Evolutionary conservation across 2,329 filamentous ascomycete species (phyloP), one percentile per base, ranked within the genome.

Genomic region (Didymella arachidicola): DNA sequence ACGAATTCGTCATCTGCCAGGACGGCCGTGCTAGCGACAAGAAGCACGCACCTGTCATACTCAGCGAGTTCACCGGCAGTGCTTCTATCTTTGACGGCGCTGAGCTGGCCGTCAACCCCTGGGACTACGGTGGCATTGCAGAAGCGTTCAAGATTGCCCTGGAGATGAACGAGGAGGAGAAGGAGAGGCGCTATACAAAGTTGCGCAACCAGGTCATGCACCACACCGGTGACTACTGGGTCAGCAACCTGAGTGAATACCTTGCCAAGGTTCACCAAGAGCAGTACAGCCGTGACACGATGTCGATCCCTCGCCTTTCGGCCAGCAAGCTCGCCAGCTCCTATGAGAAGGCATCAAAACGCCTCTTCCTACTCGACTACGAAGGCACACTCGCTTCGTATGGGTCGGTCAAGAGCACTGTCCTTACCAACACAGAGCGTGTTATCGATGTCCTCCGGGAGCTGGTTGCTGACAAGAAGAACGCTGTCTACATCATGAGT

Each of bases 31-130:
- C 84, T 50, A 79, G 86, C 61, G 81, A 83, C 2, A 93, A 93
- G 80, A 93, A 92, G 77, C 88, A 95, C 70, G 92, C 92, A 2
- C 93, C 93, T 1, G 83, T 98, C 42, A 97, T 98, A 64, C 81
- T 98, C 53, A 97, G 92, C 63, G 94, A 98, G 75, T 98, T 98
- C 73, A 97, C 94, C 2, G 95, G 94, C 25, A 96, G 93, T 59
- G 89, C 93, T 1, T 92, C 91, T 0, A 84, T 98, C 2, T 96
- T 98, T 70, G 87, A 87, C 16, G 87, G 89, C 44, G 87, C 91
- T 58, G 90, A 95, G 63, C 84, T 98, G 14, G 86, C 91, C 0
- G 90, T 98, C 70, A 98, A 98, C 73, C 94, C 94, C 0, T 98
- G 94, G 94, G 92, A 97, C 74, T 97, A 97, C 76, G 86, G 89